Conservation (phyloP, 2,329 filamentous ascomycete species). For the Alternaria infectoria region DNA sequence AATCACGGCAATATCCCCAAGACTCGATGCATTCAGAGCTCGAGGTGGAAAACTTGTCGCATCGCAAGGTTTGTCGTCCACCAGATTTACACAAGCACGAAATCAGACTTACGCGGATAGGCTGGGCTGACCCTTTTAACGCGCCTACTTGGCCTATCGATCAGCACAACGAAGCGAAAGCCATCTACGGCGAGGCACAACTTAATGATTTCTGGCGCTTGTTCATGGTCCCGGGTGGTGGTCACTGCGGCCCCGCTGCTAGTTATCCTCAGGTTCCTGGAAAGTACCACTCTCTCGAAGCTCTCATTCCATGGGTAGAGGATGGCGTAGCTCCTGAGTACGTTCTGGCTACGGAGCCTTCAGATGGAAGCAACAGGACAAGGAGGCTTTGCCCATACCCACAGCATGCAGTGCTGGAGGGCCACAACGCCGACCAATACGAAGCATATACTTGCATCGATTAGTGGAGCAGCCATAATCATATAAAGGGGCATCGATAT, state of each 20-base stretch:
- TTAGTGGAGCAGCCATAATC: not conserved
- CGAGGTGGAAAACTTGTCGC: not conserved
- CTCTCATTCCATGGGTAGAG: not conserved
- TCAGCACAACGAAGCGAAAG: not conserved
- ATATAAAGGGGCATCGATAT: not conserved
- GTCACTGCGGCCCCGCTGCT: not conserved
- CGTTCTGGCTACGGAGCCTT: not conserved
- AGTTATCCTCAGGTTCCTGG: not conserved
- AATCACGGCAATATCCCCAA: not conserved
- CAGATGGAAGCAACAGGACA: not conserved
- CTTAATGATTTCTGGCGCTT: not conserved
- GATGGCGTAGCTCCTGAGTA: not conserved
- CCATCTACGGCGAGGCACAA: not conserved
- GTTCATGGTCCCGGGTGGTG: not conserved
- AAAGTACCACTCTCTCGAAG: not conserved
- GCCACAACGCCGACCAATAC: not conserved
- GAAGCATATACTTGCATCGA: not conserved
- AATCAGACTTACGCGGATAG: not conserved
- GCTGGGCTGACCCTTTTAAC: not conserved
- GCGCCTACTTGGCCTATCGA: not conserved
- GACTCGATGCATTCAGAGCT: not conserved
- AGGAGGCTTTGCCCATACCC: not conserved
- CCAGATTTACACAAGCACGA: not conserved
- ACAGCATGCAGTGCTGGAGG: not conserved
- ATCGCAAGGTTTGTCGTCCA: not conserved